These are phyloP conservation scores for Ceratocystis cubensis DNA, from an alignment of 2,329 filamentous ascomycete species.

Conservation along the genomic window DNA sequence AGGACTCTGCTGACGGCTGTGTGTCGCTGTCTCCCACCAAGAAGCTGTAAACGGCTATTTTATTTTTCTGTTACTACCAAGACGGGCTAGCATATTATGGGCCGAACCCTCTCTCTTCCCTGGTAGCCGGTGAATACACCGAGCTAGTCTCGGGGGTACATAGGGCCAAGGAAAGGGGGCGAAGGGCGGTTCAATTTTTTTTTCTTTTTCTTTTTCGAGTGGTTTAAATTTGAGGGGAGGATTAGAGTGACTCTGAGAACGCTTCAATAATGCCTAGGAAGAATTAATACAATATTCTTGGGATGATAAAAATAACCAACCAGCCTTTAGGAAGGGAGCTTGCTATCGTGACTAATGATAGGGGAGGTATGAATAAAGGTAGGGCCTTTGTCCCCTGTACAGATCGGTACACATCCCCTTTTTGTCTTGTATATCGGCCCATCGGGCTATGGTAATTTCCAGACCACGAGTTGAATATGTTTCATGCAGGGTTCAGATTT, in stretches of 20 bases:
- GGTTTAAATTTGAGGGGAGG: not conserved
- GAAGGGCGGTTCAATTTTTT: not conserved
- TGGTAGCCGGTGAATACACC: not conserved
- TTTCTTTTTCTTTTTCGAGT: not conserved
- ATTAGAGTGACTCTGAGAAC: not conserved
- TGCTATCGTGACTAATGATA: not conserved
- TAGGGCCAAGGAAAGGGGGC: too few species aligned
- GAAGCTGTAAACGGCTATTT: slow-evolving; percentile 14
- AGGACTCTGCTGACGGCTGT: slow-evolving; percentile 35
- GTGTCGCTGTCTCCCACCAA: slow-evolving; percentile 27
- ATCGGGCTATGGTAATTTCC: not conserved
- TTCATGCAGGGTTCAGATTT: not conserved
- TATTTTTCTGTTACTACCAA: not conserved
- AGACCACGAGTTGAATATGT: not conserved
- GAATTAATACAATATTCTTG: slow-evolving; percentile 5
- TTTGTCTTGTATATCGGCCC: not conserved
- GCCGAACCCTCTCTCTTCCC: not conserved
- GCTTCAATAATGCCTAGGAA: not conserved
- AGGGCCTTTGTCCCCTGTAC: not conserved
- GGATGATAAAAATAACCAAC: not conserved
- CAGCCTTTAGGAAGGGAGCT: not conserved
- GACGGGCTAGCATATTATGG: not conserved
- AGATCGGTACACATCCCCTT: not conserved
- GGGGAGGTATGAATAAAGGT: not conserved
- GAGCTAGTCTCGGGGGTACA: not conserved